Percentiles rank a stretch among this genome's conserved stretches.
phyloP scores from a whole-genome alignment of 495 filamentous ascomycete species.

The Trichoderma erinaceum region DNA sequence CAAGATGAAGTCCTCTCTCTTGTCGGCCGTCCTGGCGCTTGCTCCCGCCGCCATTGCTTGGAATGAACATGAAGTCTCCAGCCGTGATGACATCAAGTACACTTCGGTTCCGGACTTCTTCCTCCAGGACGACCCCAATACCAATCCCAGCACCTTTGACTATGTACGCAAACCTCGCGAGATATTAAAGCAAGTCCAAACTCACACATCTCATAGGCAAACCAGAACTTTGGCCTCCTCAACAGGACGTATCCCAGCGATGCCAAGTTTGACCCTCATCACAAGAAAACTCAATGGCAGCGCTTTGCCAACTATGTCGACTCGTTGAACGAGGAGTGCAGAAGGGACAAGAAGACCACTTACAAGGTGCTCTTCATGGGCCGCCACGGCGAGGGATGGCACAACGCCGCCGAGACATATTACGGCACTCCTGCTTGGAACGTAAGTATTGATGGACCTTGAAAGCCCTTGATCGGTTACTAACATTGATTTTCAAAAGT shows the following conservation, averaged over 20 bases:
- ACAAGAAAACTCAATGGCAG: conserved; percentile 26
- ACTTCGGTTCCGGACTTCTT: neutral
- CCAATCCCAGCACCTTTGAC: conserved; percentile 1
- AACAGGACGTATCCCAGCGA: conserved; percentile 28
- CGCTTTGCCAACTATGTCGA: conserved; percentile 28
- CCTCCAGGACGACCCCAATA: neutral
- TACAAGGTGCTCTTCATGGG: conserved; percentile 33
- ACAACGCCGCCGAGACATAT: conserved; percentile 33
- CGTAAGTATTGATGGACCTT: conserved; percentile 20
- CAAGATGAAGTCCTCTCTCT: conserved; percentile 4
- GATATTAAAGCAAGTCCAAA: neutral
- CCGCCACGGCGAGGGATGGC: conserved; percentile 34
- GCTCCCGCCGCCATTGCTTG: neutral
- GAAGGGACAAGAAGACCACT: conserved; percentile 10
- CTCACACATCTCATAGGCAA: neutral
- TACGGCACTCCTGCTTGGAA: conserved; percentile 31
- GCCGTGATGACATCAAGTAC: conserved; percentile 6
- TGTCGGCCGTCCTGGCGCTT: neutral
- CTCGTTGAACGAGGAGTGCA: conserved; percentile 21
- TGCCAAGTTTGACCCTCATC: conserved; percentile 19
- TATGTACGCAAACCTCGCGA: neutral
- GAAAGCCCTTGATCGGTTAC: neutral
- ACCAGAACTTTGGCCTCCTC: conserved; percentile 26
- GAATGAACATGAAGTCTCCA: neutral
- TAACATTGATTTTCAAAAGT: conserved; percentile 17